These are phyloP conservation scores for Mikania micrantha DNA, from an alignment of 129 eudicot genomes.

Conservation along the genomic window DNA sequence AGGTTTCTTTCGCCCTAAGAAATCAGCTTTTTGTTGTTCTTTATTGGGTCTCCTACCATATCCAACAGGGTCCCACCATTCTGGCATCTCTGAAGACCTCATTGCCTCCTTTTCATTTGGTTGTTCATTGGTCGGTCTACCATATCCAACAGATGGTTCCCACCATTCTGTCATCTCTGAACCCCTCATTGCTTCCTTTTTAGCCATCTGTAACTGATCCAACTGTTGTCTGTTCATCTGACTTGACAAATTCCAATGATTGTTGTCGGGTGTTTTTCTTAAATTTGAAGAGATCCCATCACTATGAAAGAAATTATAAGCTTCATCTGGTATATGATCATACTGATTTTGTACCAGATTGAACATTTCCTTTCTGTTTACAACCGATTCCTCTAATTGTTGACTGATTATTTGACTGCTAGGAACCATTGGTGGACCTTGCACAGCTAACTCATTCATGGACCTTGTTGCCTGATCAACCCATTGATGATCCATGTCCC, in stretches of 20 bases:
- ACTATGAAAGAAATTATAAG: background rate
- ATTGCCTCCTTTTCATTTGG: too few relatives aligned
- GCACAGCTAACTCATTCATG: slow-evolving; percentile 15
- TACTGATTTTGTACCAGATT: background rate
- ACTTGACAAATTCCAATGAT: slow-evolving; percentile 11
- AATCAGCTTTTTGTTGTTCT: slow-evolving; percentile 6
- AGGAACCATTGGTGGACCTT: slow-evolving; percentile 15
- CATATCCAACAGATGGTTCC: slow-evolving; percentile 17
- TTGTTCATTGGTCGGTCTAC: too few relatives aligned
- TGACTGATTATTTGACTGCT: slow-evolving; percentile 13
- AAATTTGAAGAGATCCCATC: slow-evolving; percentile 12
- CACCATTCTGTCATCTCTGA: slow-evolving; percentile 9
- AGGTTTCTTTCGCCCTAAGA: slow-evolving; percentile 7
- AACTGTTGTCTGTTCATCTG: background rate
- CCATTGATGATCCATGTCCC: slow-evolving; percentile 11
- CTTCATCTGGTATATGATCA: slow-evolving; percentile 12
- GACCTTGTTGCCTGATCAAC: slow-evolving; percentile 3
- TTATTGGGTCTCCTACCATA: too few relatives aligned
- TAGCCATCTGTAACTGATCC: slow-evolving; percentile 7
- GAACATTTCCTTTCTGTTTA: background rate
- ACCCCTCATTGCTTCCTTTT: slow-evolving; percentile 7
- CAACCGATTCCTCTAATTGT: background rate
- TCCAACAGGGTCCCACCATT: too few relatives aligned
- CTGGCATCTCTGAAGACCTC: too few relatives aligned
- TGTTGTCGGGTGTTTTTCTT: background rate